Percentiles rank a stretch among this genome's conserved stretches.
These are phyloP conservation scores for Pholiota conissans DNA, from an alignment of 768 basidiomycete species.

Conservation along the genomic window DNA sequence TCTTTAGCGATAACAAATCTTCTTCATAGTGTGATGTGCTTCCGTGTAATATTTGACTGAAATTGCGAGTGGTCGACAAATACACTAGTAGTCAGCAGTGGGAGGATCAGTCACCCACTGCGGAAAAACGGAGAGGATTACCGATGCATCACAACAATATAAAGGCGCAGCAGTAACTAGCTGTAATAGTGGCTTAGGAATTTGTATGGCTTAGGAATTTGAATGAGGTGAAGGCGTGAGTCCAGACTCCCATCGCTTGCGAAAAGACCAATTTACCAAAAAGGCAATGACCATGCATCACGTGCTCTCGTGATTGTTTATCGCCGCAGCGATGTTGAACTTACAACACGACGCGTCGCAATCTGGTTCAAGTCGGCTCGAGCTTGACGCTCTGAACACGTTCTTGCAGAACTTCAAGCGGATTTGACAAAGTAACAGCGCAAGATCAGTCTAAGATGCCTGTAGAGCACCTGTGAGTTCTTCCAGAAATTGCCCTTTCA, in stretches of 20 bases:
- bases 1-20: background rate
- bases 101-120: background rate
- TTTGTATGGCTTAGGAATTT: no score
- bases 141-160: background rate
- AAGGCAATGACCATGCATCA: constrained; percentile 7
- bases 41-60: background rate
- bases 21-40: background rate
- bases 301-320: constrained; percentile 25
- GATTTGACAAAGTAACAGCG: no score
- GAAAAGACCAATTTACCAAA: constrained; percentile 13
- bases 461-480: constrained; percentile 34
- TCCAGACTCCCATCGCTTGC: background rate
- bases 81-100: background rate
- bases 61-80: background rate
- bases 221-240: background rate
- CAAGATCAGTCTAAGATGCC: constrained; percentile 21
- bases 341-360: no score
- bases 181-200: no score
- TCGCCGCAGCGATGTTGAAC: no score
- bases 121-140: no score
- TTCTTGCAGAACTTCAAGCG: no score
- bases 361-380: no score
- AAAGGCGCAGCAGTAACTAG: no score
- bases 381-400: no score
- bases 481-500: background rate